Base-by-base conservation (phyloP, 306 rosid genomes). In the Hippophae tibetana region DNA sequence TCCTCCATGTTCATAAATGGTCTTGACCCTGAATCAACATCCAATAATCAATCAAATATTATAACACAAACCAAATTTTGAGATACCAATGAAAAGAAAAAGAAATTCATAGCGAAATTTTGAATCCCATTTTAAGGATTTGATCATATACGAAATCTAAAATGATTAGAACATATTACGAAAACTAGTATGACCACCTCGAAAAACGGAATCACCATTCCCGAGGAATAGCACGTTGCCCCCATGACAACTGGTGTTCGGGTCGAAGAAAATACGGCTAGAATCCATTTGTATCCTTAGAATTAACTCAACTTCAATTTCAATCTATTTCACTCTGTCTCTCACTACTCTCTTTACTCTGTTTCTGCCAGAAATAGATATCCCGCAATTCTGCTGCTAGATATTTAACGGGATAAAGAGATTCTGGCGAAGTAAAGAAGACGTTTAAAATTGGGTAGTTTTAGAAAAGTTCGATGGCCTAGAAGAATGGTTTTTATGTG, bases 141-240 rank as follows among this genome's bases (percentile, higher is more conserved):
- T 31, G 38, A 31, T 31, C 38, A 31, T 31, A 31, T 31, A 31
- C 38, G 38, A 31, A 31, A 31, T 31, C 38, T 31, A 31, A 31
- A 31, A 31, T 31, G 38, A 31, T 31, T 2, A 4, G 1, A 31
- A 31, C 38, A 2, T 31, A 31, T 1, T 31, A 31, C 38, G 38
- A 31, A 31, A 50, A 23, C 46, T 9, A 10, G 10, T n/a, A 13
- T 44, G 61, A 55, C 67, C 38, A 90, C 92, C 98, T 74, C 83
- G 87, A 73, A 79, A 88, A 69, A 73, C 47, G 13, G 78, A 68
- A 63, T 92, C 93, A 56, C 76, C 69, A 61, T 67, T 80, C 18
- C 96, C 86, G 18, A 88, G 95, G 79, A 72, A 88, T 70, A 92
- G 70, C 96, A 81, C 80, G 76, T 81, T 85, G 69, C 85, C 63